Evolutionary conservation across 192 early-diverging fungal species (phyloP), one percentile per base, ranked within the genome.

Genomic region (Umbelopsis sp.): DNA sequence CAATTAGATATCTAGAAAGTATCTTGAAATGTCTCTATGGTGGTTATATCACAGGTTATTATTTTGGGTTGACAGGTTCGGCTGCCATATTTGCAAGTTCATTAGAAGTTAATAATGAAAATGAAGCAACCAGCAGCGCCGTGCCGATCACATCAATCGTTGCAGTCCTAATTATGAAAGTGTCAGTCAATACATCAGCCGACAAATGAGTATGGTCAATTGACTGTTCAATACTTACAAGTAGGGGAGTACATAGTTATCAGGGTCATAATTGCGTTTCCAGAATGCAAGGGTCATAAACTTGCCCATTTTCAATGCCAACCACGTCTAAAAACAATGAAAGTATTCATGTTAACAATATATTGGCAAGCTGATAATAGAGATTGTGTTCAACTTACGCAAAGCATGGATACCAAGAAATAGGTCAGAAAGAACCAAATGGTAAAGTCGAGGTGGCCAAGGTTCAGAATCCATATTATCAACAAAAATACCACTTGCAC

Each of bases 221-320:
- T 18, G 13, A 16, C 20, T 10, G 12, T 41, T 50, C 41, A 7
- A 23, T 30, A 80, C 86, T 85, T 83, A 87, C 86, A 88, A 44
- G 66, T 86, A 84, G 0, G 86, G 86, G 35, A 86, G 49, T 0
- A 82, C 85, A 75, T 89, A 93, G 76, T 93, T 91, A 64, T 93
- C 92, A 13, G 92, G 92, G 66, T 93, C 91, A 52, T 93, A 91
- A 15, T 85, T 81, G n/a, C 81, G 73, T n/a, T 77, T 68, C 92
- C 92, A 93, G 50, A 90, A 82, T 16, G 73, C 46, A 10, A 78
- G 70, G 18, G 89, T 91, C 55, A 85, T 83, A 13, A 74, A 71
- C 49, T 84, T 82, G 20, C 84, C 87, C 71, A 93, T 76, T 21
- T 75, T 66, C 47, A 93, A 75, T 5, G 91, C 77, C 8, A 84